Conservation (phyloP, 2,329 filamentous ascomycete species). For the Pleurostoma richardsiae region DNA sequence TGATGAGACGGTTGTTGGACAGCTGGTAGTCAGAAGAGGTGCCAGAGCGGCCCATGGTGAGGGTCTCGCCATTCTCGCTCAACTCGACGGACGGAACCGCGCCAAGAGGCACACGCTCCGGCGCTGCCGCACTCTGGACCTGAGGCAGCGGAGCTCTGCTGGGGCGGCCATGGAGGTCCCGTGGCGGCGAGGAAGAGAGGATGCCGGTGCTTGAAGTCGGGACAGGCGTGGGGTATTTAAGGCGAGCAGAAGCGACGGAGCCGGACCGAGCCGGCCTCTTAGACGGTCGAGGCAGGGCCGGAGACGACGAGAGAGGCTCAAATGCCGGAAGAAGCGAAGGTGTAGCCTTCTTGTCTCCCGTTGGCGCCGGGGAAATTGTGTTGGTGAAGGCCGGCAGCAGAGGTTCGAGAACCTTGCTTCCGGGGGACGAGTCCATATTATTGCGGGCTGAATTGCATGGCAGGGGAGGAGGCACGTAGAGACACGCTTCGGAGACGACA, state of each 20-base stretch:
- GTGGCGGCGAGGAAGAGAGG: slow-evolving; percentile 78
- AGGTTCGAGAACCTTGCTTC: slow-evolving; percentile 2
- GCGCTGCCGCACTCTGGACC: slow-evolving; percentile 53
- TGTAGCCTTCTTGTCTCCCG: neutral
- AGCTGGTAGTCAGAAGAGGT: slow-evolving; percentile 95
- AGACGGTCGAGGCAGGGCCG: slow-evolving; percentile 60
- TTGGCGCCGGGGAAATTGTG: neutral
- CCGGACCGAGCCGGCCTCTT: slow-evolving; percentile 58
- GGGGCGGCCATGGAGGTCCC: slow-evolving; percentile 38
- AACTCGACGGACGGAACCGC: slow-evolving; percentile 80
- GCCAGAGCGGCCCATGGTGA: slow-evolving; percentile 89
- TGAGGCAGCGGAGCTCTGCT: slow-evolving; percentile 40
- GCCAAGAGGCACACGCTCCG: slow-evolving; percentile 78
- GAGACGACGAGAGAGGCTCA: slow-evolving; percentile 74
- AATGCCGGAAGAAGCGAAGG: slow-evolving; percentile 71
- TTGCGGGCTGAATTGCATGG: too few relatives aligned
- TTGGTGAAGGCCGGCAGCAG: neutral
- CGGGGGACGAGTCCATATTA: slow-evolving; percentile 8
- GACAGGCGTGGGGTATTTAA: slow-evolving; percentile 86
- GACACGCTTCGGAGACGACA: too few relatives aligned
- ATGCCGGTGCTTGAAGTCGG: slow-evolving; percentile 93
- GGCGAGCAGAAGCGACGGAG: slow-evolving; percentile 37
- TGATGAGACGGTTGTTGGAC: slow-evolving; percentile 86
- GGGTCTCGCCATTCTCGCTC: slow-evolving; percentile 71
- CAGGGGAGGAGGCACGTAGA: too few relatives aligned